A percentile compares a stretch with the other conserved stretches of the same genome.
Evolutionary conservation across 2,329 filamentous ascomycete genomes (phyloP).

Genomic region (Penicillium thymicola): DNA sequence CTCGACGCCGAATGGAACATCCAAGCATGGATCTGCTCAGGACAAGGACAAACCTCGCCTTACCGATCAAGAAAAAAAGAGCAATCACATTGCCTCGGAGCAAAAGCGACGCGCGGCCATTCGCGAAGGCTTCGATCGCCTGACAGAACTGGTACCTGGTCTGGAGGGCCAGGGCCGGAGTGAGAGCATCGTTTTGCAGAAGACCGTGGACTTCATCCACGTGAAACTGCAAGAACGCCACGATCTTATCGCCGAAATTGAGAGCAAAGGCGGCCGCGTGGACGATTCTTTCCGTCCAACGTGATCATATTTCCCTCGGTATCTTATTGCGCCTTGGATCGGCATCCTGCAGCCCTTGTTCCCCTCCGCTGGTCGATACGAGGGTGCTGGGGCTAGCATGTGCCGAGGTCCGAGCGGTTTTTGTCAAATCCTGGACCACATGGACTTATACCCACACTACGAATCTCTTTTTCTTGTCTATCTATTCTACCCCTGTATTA

Average conservation of each 20-base stretch:
- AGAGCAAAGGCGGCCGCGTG: constrained; percentile 58
- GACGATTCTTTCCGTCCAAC: constrained; percentile 36
- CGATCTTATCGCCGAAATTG: constrained; percentile 56
- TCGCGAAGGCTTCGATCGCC: constrained; percentile 75
- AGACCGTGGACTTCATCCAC: constrained; percentile 64
- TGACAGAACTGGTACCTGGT: constrained; percentile 76
- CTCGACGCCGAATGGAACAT: constrained; percentile 31
- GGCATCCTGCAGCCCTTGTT: background rate
- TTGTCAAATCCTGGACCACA: constrained; percentile 3
- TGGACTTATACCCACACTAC: constrained; percentile 11
- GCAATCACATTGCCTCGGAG: constrained; percentile 67
- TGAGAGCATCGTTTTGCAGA: constrained; percentile 76
- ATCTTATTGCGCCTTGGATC: background rate
- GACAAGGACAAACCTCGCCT: constrained; percentile 60
- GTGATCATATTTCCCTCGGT: constrained; percentile 4
- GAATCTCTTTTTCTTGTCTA: constrained; percentile 10
- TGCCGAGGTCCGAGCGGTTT: constrained; percentile 16
- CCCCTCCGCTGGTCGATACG: constrained; percentile 5
- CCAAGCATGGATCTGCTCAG: constrained; percentile 26
- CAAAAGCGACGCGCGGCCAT: constrained; percentile 70
- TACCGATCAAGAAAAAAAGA: constrained; percentile 68
- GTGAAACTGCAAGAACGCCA: constrained; percentile 59
- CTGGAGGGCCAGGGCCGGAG: constrained; percentile 79
- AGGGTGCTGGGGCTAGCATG: constrained; percentile 1
- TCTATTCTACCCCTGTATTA: background rate